Conservation (phyloP, 2,329 filamentous ascomycete species). For the Pyrenochaeta sp. region DNA sequence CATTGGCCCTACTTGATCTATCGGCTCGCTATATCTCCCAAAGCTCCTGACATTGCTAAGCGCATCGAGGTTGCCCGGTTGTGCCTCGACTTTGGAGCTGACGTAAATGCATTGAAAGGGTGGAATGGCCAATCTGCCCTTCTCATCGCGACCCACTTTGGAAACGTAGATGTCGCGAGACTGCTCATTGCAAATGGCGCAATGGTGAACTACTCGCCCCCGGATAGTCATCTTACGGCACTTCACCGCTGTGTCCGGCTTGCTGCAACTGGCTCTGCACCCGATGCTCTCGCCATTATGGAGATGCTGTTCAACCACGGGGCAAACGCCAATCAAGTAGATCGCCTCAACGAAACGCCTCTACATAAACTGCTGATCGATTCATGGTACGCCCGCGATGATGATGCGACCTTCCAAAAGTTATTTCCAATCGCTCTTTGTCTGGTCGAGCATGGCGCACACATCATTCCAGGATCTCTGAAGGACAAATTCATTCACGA, state of each 20-base stretch:
- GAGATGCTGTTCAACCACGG: slow-evolving; percentile 18
- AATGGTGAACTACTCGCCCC: slow-evolving; percentile 15
- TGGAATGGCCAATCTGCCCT: slow-evolving; percentile 31
- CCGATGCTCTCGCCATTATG: slow-evolving; percentile 24
- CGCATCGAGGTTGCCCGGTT: slow-evolving; percentile 23
- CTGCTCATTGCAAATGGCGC: slow-evolving; percentile 27
- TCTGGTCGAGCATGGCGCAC: slow-evolving; percentile 20
- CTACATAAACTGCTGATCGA: slow-evolving; percentile 25
- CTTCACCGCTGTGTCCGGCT: slow-evolving; percentile 26
- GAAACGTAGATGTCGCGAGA: slow-evolving; percentile 25
- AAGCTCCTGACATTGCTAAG: slow-evolving; percentile 1
- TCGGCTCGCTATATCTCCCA: slow-evolving; percentile 21
- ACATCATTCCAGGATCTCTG: slow-evolving; percentile 11
- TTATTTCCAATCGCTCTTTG: slow-evolving; percentile 18
- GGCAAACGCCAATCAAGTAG: slow-evolving; percentile 22
- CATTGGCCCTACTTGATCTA: slow-evolving; percentile 30
- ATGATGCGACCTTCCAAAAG: slow-evolving; percentile 11
- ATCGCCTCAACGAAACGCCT: slow-evolving; percentile 17
- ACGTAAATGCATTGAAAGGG: slow-evolving; percentile 24
- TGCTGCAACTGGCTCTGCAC: slow-evolving; percentile 14
- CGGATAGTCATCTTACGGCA: slow-evolving; percentile 20
- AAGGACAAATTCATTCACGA: slow-evolving; percentile 18
- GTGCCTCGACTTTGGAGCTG: slow-evolving; percentile 26
- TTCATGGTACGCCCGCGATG: slow-evolving; percentile 20
- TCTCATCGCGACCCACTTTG: slow-evolving; percentile 30